Base-by-base conservation (phyloP, 2,329 filamentous ascomycete species). In the Alternaria atra region DNA sequence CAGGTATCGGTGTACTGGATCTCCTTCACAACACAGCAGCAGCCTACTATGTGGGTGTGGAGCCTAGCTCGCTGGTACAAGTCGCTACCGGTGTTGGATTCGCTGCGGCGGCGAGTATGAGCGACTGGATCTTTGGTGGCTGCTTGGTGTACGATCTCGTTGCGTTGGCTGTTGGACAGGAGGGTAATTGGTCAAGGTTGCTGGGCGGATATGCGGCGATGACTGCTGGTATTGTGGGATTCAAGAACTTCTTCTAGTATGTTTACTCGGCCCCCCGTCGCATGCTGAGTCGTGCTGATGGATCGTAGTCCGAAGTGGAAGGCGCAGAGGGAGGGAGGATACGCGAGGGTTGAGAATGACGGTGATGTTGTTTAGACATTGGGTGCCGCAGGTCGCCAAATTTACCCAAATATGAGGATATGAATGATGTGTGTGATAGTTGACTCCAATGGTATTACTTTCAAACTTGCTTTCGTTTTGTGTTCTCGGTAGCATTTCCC, bases 81-180 rank as follows among this genome's bases (percentile, higher is more conserved):
- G 77, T 83, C 0, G 67, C 84, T 9, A 88, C 86, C 0, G 85
- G 83, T 0, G 66, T 87, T 0, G 85, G 83, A 0, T 88, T 88
- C 60, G 85, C 80, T 0, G 75, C 81, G 0, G 74, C 82, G 15
- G 84, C 83, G 2, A 80, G 80, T 9, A 66, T 73, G 35, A 87
- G 85, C 65, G 86, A 89, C 69, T 88, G 85, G 85, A 87, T 88
- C 53, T 84, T 88, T 52, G 86, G 86, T 0, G 84, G 82, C 0
- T 87, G 86, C 67, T 71, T 89, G 61, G 85, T 86, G 0, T 88
- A 88, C 69, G 85, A 88, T 70, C 77, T 88, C 17, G 77, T 87
- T 13, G 85, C 83, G 7, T 67, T 88, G 62, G 80, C 30, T 82
- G 86, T 47, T 0, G 86, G 86, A 1, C 86, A 89, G 74, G 78